Conservation (phyloP, 2,329 filamentous ascomycete species). For the Epichloe elymi region DNA sequence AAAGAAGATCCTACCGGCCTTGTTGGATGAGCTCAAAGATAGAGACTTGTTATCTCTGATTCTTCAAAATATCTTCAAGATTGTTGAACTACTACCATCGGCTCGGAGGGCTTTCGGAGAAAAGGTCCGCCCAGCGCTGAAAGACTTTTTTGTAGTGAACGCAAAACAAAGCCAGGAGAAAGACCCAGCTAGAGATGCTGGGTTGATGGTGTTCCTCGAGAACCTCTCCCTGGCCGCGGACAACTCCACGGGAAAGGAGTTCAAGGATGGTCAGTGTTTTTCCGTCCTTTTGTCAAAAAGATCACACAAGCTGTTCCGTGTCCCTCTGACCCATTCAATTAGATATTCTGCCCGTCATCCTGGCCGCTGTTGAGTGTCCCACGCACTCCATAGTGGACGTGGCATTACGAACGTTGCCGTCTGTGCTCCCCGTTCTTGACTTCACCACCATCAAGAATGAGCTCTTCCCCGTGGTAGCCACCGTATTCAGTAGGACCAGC, state of each 20-base stretch:
- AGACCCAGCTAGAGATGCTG: conserved; percentile 74
- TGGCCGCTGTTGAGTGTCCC: conserved; percentile 72
- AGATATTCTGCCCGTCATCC: conserved; percentile 81
- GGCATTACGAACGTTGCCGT: conserved; percentile 63
- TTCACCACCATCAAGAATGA: conserved; percentile 97
- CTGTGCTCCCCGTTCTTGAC: conserved; percentile 77
- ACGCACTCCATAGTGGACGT: conserved; percentile 85
- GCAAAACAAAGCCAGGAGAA: conserved; percentile 52
- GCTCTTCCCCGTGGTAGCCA: conserved; percentile 81
- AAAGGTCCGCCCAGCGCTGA: conserved; percentile 70
- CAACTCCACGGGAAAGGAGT: conserved; percentile 81
- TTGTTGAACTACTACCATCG: conserved; percentile 64
- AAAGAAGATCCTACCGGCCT: conserved; percentile 78
- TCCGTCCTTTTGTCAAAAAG: background rate
- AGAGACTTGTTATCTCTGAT: conserved; percentile 74
- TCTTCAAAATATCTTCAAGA: conserved; percentile 84
- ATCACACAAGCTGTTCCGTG: background rate
- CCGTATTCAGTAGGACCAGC: conserved; percentile 83
- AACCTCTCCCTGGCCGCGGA: conserved; percentile 63
- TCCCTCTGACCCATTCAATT: background rate
- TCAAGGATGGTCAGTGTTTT: conserved; percentile 64
- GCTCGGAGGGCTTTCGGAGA: conserved; percentile 71
- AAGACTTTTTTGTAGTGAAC: conserved; percentile 64
- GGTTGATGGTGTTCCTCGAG: conserved; percentile 81
- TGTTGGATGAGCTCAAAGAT: conserved; percentile 91